Base-by-base conservation (phyloP, 345 rosid genomes). In the Carallia brachiata region DNA sequence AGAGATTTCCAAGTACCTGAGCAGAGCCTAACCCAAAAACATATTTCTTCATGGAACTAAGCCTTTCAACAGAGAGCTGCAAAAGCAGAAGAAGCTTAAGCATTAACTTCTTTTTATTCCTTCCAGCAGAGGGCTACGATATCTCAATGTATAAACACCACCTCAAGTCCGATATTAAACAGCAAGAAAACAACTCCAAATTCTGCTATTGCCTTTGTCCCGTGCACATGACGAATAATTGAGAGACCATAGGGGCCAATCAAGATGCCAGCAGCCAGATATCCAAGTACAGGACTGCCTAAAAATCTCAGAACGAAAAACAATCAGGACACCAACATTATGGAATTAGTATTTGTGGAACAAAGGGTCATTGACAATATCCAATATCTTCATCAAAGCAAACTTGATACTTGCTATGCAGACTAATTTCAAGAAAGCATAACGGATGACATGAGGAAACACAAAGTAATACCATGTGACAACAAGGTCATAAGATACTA, bases 281-380 rank as follows among this genome's bases (percentile, higher is more conserved):
- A 95, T 65, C 99, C 99, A 81, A 95, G 93, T 75, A 95, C 97
- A 73, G 99, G 99, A 78, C 99, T 95, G 78, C 99, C 99, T 91
- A 76, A 82, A 83, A 44, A 83, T 80, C 74, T 80, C 78, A 82
- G 72, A 68, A 52, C 61, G 23, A 61, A 59, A 59, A 50, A 68
- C 34, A 61, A 36, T 27, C 37, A 50, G 54, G 27, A 31, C 58
- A 59, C 40, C n/a, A 62, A 36, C 31, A 66, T 61, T 23, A 69
- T 0, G 4, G 50, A 12, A 2, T 44, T 44, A 10, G 50, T 32
- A 32, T 44, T 16, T 15, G 3, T 10, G 50, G 13, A 12, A 13
- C 50, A 13, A 13, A 12, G 5, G 37, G 66, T 17, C 18, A 18
- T 56, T 6, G 18, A 37, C 63, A 64, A 10, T 8, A 30, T 44